Evolutionary conservation across 371 early-diverging fungal species (phyloP), one percentile per base, ranked within the genome.

Genomic region (Nematocida sp.): DNA sequence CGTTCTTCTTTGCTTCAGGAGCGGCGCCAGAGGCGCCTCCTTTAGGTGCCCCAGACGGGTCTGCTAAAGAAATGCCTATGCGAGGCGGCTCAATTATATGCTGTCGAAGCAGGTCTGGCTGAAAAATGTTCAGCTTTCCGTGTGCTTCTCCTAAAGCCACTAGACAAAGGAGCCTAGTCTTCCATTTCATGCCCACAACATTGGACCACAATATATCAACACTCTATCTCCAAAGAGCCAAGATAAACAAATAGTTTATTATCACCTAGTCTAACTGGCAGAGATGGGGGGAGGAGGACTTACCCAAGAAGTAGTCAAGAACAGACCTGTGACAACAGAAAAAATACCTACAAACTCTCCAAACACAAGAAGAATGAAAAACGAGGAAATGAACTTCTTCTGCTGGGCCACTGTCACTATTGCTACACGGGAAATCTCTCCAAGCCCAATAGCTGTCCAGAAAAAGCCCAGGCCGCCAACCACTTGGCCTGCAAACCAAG

Each of bases 281-380:
- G n/a, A n/a, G n/a, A n/a, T n/a, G n/a, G n/a, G n/a, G n/a, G n/a
- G n/a, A n/a, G n/a, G n/a, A n/a, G 27, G n/a, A n/a, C 25, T 34
- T 15, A 15, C 49, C 48, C 54, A 67, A 2, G 25, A 25, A 17
- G 67, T 50, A 4, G 32, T 53, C 51, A 82, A 55, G 8, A 80
- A 56, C 64, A 82, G 64, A 25, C 78, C 80, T 56, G 78, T 52
- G 8, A 83, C 75, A 21, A 83, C 41, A 43, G 70, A 63, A 25
- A 83, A 77, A 13, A 83, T 54, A 1, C 78, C 83, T 23, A 80
- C 64, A 37, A 83, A 64, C 66, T 83, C 83, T 43, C 79, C 82
- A 66, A 83, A 83, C 13, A 83, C 77, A 37, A 83, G 31, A 2
- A 82, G 31, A n/a, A 83, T 31, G 40, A 80, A 79, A 55, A 82